phyloP scores from a whole-genome alignment of 371 early-diverging fungal species.

The Parasitella parasitica region DNA sequence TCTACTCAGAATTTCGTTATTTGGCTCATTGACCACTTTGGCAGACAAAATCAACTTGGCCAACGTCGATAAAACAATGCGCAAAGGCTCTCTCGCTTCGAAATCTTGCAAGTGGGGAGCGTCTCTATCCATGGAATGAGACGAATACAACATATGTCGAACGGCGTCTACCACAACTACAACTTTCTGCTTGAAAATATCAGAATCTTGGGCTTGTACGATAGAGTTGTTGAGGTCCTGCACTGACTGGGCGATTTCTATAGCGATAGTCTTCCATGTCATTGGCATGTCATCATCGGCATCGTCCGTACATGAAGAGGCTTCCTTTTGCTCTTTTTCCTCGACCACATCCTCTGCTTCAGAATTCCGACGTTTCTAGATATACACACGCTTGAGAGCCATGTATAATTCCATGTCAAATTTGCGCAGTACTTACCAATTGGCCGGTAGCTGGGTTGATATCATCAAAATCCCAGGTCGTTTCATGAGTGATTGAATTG shows the following conservation, averaged over 20 bases:
- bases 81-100: conserved; percentile 64
- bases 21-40: conserved; percentile 20
- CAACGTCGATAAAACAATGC: conserved; percentile 73
- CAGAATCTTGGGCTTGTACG: conserved; percentile 35
- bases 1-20: conserved; percentile 13
- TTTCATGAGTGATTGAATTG: conserved; percentile 77
- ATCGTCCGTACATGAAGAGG: neutral
- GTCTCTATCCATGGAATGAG: conserved; percentile 74
- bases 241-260: conserved; percentile 63
- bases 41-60: conserved; percentile 79
- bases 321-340: neutral
- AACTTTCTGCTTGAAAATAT: conserved; percentile 8
- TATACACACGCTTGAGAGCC: no score
- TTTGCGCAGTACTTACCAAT: conserved; percentile 11
- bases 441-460: conserved; percentile 38
- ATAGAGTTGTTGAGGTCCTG: conserved; percentile 64
- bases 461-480: conserved; percentile 62
- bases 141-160: conserved; percentile 80
- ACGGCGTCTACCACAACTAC: conserved; percentile 76
- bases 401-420: neutral
- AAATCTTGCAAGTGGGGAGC: conserved; percentile 62
- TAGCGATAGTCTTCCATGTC: conserved; percentile 41
- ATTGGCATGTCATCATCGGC: conserved; percentile 9
- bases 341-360: neutral
- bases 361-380: neutral